Evolutionary conservation across 257 asterid species (phyloP).

Genomic region (Jaltomata sinuosa): DNA sequence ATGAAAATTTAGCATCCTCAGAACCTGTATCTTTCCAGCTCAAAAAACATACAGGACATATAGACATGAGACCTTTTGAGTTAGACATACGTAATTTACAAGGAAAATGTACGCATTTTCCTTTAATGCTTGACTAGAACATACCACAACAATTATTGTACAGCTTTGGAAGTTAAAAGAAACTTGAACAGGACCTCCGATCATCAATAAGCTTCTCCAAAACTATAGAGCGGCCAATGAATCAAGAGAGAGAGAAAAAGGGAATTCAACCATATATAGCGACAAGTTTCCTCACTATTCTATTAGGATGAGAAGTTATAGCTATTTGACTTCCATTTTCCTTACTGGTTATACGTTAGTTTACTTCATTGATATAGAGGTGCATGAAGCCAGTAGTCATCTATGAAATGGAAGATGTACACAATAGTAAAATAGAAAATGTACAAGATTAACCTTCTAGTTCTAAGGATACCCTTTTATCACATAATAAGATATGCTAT

Average conservation of each 20-base stretch:
- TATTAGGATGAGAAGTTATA: neutral
- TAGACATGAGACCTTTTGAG: neutral
- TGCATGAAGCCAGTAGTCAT: neutral
- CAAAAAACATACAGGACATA: neutral
- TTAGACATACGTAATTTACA: neutral
- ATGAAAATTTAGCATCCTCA: too few relatives aligned
- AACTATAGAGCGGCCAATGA: neutral
- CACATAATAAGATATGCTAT: neutral
- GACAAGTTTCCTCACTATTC: neutral
- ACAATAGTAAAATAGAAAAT: neutral
- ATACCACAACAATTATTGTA: neutral
- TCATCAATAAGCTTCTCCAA: neutral
- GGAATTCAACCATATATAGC: neutral
- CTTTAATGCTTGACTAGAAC: neutral
- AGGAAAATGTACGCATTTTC: neutral
- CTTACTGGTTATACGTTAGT: neutral
- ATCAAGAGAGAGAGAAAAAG: neutral
- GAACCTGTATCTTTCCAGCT: neutral
- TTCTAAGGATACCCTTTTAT: neutral
- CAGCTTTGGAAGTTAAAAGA: neutral
- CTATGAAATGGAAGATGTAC: neutral
- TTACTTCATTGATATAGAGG: neutral
- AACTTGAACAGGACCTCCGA: neutral
- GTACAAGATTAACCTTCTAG: neutral
- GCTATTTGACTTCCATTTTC: neutral